A percentile compares a stretch with the other conserved stretches of the same genome.
These are phyloP conservation scores for Groenewaldozyma salmanticensis DNA, from an alignment of 805 yeast species.

Conservation along the genomic window DNA sequence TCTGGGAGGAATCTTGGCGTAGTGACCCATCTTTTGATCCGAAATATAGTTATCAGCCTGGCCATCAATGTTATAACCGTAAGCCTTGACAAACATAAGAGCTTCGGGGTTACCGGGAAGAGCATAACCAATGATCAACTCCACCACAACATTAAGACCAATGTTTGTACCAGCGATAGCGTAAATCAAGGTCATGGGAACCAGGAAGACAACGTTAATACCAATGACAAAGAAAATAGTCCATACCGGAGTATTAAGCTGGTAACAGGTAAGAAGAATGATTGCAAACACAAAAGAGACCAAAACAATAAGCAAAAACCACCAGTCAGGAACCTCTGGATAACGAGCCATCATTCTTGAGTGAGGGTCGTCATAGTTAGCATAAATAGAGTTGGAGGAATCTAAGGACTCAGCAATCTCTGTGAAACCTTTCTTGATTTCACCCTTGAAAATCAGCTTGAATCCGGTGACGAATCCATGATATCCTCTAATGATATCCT, in stretches of 20 bases:
- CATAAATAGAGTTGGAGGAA: constrained; percentile 39
- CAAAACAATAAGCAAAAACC: constrained; percentile 46
- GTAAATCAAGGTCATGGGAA: constrained; percentile 53
- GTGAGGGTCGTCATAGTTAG: constrained; percentile 23
- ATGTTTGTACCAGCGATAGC: constrained; percentile 50
- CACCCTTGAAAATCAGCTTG: constrained; percentile 10
- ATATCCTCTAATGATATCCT: constrained; percentile 3
- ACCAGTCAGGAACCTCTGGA: constrained; percentile 66
- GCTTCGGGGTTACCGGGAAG: constrained; percentile 52
- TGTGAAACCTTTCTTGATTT: constrained; percentile 5
- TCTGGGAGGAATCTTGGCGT: constrained; percentile 32
- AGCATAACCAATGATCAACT: constrained; percentile 54
- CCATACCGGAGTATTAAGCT: constrained; percentile 48
- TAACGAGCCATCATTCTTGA: constrained; percentile 38
- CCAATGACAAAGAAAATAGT: constrained; percentile 49
- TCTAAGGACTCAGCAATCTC: constrained; percentile 1
- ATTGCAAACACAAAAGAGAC: constrained; percentile 36
- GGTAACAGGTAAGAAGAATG: constrained; percentile 32
- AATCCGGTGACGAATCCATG: constrained; percentile 5
- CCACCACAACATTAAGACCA: constrained; percentile 53
- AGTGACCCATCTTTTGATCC: constrained; percentile 40
- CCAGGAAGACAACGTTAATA: constrained; percentile 45
- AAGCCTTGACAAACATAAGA: constrained; percentile 41
- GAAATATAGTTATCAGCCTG: constrained; percentile 55
- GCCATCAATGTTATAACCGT: constrained; percentile 36